Conservation (phyloP, 208 protist species). For the Phytomonas sp. region DNA sequence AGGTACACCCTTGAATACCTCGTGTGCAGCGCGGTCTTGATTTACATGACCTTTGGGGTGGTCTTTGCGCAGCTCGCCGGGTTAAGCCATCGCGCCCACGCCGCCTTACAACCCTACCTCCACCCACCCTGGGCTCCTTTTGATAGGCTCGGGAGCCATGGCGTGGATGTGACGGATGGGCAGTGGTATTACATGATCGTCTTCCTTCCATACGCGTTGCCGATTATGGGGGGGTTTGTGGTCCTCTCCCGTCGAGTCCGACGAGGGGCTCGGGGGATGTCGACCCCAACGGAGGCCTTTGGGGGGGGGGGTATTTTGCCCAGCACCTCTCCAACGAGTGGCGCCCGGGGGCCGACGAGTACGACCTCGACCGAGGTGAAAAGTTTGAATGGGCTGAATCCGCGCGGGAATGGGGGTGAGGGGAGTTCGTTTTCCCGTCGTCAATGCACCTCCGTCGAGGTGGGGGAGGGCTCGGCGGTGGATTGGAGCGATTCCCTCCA, state of each 20-base stretch:
- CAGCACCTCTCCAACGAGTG: background rate
- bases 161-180: conserved; percentile 46
- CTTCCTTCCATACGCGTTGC: conserved; percentile 25
- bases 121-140: conserved; percentile 31
- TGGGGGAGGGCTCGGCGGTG: too few species aligned
- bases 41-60: conserved; percentile 19
- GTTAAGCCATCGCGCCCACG: conserved; percentile 21
- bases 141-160: conserved; percentile 37
- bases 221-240: conserved; percentile 33
- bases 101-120: conserved; percentile 25
- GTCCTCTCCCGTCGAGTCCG: conserved; percentile 21
- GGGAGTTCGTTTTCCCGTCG: too few species aligned
- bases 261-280: background rate
- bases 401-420: too few species aligned
- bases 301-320: too few species aligned
- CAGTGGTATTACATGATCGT: conserved; percentile 62
- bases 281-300: too few species aligned
- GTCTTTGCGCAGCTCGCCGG: conserved; percentile 22
- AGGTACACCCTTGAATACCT: conserved; percentile 32
- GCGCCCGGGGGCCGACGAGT: background rate
- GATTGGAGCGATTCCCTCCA: too few species aligned
- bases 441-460: too few species aligned
- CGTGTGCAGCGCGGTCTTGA: conserved; percentile 16
- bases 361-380: background rate
- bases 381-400: background rate